Percentiles rank a stretch among this genome's conserved stretches.
phyloP scores from a whole-genome alignment of 1,284 basidiomycete genomes.

The Melampsora americana region DNA sequence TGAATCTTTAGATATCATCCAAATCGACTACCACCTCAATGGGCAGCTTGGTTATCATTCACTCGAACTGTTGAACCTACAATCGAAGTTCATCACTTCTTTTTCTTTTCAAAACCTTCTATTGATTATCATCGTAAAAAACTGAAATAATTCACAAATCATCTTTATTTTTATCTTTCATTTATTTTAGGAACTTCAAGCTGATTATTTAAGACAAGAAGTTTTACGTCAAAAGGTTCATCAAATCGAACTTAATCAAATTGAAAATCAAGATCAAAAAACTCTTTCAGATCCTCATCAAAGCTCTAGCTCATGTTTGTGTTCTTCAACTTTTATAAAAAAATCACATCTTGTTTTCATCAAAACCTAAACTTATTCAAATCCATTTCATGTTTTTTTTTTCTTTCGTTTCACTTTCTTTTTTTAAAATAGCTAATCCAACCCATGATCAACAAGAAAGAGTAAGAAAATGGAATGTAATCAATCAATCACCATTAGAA shows the following conservation, averaged over 20 bases:
- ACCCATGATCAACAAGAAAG: neutral
- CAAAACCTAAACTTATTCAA: too few relatives aligned
- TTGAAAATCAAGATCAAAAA: too few relatives aligned
- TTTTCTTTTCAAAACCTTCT: neutral
- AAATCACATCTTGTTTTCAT: too few relatives aligned
- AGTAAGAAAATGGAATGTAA: neutral
- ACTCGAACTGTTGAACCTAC: constrained; percentile 19
- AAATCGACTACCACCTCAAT: constrained; percentile 33
- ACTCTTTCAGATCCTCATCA: too few relatives aligned
- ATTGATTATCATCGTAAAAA: neutral
- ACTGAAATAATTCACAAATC: neutral
- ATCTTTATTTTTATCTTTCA: neutral
- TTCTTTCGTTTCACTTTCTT: too few relatives aligned
- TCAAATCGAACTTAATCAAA: neutral
- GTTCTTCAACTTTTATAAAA: too few relatives aligned
- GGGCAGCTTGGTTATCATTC: constrained; percentile 38
- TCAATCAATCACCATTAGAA: neutral
- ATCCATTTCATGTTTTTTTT: too few relatives aligned
- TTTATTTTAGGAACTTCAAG: constrained; percentile 23
- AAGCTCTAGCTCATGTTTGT: too few relatives aligned
- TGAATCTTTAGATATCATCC: constrained; percentile 26
- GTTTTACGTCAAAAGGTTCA: constrained; percentile 18
- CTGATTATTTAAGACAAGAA: constrained; percentile 12
- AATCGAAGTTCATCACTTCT: constrained; percentile 8
- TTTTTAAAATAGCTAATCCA: too few relatives aligned